These are phyloP conservation scores for Boletus vinaceobasis DNA, from an alignment of 768 basidiomycete species.

Conservation along the genomic window DNA sequence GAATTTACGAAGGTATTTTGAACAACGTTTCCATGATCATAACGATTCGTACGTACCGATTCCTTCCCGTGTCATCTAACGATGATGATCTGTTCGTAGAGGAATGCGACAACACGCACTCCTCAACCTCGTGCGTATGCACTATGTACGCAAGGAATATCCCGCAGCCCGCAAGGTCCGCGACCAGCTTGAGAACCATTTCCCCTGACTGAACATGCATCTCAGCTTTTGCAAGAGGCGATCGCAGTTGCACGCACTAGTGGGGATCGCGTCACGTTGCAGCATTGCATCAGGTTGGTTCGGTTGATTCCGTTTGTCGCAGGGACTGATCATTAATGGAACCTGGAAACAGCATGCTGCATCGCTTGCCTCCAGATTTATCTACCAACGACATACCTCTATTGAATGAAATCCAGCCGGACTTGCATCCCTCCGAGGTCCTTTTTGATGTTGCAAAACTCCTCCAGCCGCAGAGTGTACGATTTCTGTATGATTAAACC, in stretches of 20 bases:
- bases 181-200: background rate
- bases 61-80: background rate
- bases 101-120: slow-evolving; percentile 79
- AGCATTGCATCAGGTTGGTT: slow-evolving; percentile 73
- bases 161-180: slow-evolving; percentile 65
- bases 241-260: slow-evolving; percentile 72
- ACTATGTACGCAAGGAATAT: slow-evolving; percentile 67
- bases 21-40: slow-evolving; percentile 78
- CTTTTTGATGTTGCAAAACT: slow-evolving; percentile 76
- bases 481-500: slow-evolving; percentile 8
- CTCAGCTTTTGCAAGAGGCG: slow-evolving; percentile 70
- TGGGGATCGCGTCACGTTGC: slow-evolving; percentile 67
- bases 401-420: slow-evolving; percentile 72
- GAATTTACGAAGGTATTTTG: slow-evolving; percentile 74
- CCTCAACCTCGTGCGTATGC: slow-evolving; percentile 73
- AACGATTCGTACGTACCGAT: slow-evolving; percentile 67
- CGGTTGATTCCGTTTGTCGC: background rate
- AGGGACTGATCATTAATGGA: slow-evolving; percentile 12
- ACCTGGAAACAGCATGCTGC: slow-evolving; percentile 50
- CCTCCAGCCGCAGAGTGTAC: slow-evolving; percentile 61
- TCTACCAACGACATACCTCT: slow-evolving; percentile 41
- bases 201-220: background rate
- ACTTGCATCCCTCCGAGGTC: slow-evolving; percentile 72
- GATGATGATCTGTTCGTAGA: slow-evolving; percentile 34
- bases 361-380: slow-evolving; percentile 57